phyloP scores from a whole-genome alignment of 1,284 basidiomycete species.

The Pascua sp. region DNA sequence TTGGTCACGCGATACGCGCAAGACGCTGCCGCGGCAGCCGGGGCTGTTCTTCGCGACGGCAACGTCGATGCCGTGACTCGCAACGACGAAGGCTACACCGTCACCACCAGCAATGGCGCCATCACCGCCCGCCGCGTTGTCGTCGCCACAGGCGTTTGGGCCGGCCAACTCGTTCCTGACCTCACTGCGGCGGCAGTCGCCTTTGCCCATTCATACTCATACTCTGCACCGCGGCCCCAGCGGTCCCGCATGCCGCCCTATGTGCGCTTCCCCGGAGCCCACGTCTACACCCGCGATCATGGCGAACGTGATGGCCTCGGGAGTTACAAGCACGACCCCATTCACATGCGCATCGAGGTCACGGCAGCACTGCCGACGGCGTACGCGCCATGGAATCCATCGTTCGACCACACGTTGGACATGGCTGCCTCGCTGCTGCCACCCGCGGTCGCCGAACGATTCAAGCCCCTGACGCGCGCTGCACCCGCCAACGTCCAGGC shows the following conservation, averaged over 20 bases:
- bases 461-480: slow-evolving; percentile 2
- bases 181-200: slow-evolving; percentile 13
- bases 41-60: background rate
- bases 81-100: background rate
- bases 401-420: slow-evolving; percentile 16
- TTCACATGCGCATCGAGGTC: slow-evolving; percentile 6
- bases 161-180: slow-evolving; percentile 23
- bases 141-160: slow-evolving; percentile 32
- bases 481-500: background rate
- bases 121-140: slow-evolving; percentile 13
- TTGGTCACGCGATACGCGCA: background rate
- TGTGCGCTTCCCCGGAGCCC: slow-evolving; percentile 24
- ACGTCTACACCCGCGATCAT: slow-evolving; percentile 32
- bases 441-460: slow-evolving; percentile 9
- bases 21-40: too few species aligned
- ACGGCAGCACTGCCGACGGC: slow-evolving; percentile 9
- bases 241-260: slow-evolving; percentile 13
- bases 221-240: background rate
- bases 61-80: too few species aligned
- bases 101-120: background rate
- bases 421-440: slow-evolving; percentile 16
- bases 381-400: slow-evolving; percentile 18
- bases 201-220: slow-evolving; percentile 30
- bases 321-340: slow-evolving; percentile 24
- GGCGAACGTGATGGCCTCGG: slow-evolving; percentile 28